Conservation (phyloP, 306 rosid genomes). For the Psophocarpus tetragonolobus region DNA sequence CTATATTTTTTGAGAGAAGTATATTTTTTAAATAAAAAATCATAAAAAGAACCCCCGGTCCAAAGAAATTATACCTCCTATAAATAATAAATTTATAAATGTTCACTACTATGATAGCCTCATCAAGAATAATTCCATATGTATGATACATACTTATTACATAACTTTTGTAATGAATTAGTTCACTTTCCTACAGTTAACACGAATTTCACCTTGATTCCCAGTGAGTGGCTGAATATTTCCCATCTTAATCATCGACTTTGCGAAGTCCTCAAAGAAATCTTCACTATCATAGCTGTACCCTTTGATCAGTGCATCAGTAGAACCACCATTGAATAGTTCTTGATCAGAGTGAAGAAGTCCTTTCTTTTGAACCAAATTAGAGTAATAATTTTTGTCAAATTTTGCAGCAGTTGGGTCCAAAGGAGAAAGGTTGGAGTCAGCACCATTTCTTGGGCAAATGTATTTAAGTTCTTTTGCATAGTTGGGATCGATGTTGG, state of each 20-base stretch:
- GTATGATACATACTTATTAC: neutral
- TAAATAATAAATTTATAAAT: no score
- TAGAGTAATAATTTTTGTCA: slow-evolving; percentile 22
- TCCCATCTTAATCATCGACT: slow-evolving; percentile 57
- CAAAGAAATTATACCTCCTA: no score
- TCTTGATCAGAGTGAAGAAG: slow-evolving; percentile 54
- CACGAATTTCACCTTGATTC: slow-evolving; percentile 43
- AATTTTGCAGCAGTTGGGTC: slow-evolving; percentile 30
- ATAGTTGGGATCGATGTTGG: slow-evolving; percentile 34
- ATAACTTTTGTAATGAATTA: neutral
- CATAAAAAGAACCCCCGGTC: no score
- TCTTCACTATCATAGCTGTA: slow-evolving; percentile 7
- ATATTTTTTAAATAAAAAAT: no score
- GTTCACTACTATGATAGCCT: neutral
- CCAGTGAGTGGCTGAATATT: slow-evolving; percentile 52
- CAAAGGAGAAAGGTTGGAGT: slow-evolving; percentile 41
- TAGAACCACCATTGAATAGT: slow-evolving; percentile 40
- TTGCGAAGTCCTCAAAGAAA: slow-evolving; percentile 35
- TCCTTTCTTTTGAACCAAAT: slow-evolving; percentile 37
- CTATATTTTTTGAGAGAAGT: no score
- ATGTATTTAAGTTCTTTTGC: neutral
- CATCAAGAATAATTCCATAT: neutral
- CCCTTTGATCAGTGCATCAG: slow-evolving; percentile 29
- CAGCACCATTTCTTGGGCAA: slow-evolving; percentile 46
- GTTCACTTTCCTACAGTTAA: slow-evolving; percentile 47